These are phyloP conservation scores for Lactarius evosmus DNA, from an alignment of 768 basidiomycete genomes.

Conservation along the genomic window DNA sequence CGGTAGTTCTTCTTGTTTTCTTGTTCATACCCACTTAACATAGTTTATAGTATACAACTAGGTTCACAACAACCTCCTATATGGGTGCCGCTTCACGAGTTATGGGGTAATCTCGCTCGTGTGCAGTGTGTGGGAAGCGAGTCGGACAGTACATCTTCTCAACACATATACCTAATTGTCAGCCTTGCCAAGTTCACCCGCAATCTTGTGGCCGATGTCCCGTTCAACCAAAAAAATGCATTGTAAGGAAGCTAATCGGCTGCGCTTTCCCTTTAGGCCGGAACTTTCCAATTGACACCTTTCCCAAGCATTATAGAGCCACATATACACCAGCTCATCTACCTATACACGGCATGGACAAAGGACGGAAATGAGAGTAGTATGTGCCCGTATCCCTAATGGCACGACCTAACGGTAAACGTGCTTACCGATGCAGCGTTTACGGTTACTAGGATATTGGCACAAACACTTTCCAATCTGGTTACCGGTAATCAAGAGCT, in stretches of 20 bases:
- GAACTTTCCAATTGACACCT: neutral
- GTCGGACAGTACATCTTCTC: conserved; percentile 41
- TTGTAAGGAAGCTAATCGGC: conserved; percentile 52
- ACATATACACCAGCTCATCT: conserved; percentile 60
- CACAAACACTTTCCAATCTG: conserved; percentile 81
- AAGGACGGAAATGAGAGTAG: conserved; percentile 57
- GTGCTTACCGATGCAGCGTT: conserved; percentile 45
- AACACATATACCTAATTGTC: conserved; percentile 31
- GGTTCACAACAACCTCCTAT: conserved; percentile 23
- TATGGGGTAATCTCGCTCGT: conserved; percentile 46
- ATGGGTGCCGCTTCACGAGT: conserved; percentile 24
- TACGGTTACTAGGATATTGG: conserved; percentile 58
- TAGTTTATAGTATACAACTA: conserved; percentile 14
- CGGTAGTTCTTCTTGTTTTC: conserved; percentile 12
- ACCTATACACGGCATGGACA: conserved; percentile 73
- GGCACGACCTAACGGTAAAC: neutral
- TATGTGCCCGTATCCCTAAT: neutral
- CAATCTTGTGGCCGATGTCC: conserved; percentile 75
- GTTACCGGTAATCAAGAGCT: conserved; percentile 68
- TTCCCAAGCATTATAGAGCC: conserved; percentile 63
- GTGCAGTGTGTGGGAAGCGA: conserved; percentile 38
- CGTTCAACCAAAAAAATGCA: conserved; percentile 65
- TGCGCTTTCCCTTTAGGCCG: neutral
- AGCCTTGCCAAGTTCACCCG: conserved; percentile 71
- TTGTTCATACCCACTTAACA: neutral